Percentiles rank a stretch among this genome's conserved stretches.
Evolutionary conservation across 163 green algal species (phyloP).

Genomic region (Scenedesmus sp.): DNA sequence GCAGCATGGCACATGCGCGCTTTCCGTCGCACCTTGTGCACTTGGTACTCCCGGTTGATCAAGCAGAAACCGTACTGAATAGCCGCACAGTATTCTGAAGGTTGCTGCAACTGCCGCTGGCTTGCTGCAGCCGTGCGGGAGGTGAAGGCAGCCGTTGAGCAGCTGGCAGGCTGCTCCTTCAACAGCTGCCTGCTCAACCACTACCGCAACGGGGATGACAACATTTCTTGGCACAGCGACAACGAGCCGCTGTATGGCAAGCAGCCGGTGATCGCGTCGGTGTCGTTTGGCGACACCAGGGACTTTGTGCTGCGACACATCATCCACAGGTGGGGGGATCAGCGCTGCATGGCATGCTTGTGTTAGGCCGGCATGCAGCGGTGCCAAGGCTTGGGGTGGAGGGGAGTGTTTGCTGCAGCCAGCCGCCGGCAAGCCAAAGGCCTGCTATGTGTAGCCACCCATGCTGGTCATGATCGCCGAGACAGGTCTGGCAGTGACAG

Average conservation of each 20-base stretch:
- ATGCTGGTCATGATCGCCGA: neutral
- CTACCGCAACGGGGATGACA: slow-evolving; percentile 75
- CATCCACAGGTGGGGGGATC: slow-evolving; percentile 17
- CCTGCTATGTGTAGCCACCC: neutral
- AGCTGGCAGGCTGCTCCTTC: slow-evolving; percentile 34
- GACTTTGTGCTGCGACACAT: slow-evolving; percentile 76
- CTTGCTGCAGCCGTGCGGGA: slow-evolving; percentile 41
- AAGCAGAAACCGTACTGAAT: neutral
- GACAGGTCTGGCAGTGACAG: neutral
- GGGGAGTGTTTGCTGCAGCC: neutral
- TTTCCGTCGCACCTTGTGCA: too few species aligned
- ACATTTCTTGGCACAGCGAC: slow-evolving; percentile 77
- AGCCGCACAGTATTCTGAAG: neutral
- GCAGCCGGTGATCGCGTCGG: slow-evolving; percentile 60
- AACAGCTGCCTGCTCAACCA: slow-evolving; percentile 75
- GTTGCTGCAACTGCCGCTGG: neutral
- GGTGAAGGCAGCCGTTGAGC: slow-evolving; percentile 64
- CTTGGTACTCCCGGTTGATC: too few species aligned
- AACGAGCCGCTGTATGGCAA: slow-evolving; percentile 52
- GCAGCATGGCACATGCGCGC: neutral
- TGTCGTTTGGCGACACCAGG: slow-evolving; percentile 68
- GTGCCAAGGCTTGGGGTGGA: neutral
- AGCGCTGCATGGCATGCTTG: neutral
- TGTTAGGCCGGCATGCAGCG: neutral
- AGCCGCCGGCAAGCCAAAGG: neutral